phyloP scores from a whole-genome alignment of 1,139 yeast genomes.

The Yamadazyma triangularis region DNA sequence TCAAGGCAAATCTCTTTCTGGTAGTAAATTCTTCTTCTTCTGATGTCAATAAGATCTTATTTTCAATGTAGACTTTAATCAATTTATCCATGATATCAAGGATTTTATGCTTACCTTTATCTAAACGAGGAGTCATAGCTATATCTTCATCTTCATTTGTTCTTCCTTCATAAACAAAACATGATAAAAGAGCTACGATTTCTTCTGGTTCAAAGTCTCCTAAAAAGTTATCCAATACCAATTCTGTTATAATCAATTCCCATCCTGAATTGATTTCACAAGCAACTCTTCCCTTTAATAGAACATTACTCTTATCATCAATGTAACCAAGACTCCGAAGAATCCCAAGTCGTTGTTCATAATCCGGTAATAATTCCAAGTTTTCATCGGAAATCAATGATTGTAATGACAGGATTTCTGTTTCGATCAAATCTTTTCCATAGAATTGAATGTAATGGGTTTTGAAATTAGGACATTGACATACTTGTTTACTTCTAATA shows the following conservation, averaged over 20 bases:
- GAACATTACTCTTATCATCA: constrained; percentile 70
- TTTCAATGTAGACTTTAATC: constrained; percentile 56
- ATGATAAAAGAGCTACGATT: constrained; percentile 86
- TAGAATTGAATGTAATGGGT: constrained; percentile 45
- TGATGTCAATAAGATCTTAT: constrained; percentile 71
- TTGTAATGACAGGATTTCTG: constrained; percentile 53
- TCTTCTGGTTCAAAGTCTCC: constrained; percentile 96
- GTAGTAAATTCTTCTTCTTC: constrained; percentile 86
- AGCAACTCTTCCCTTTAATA: constrained; percentile 81
- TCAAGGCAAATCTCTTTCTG: constrained; percentile 80
- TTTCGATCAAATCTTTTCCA: constrained; percentile 41
- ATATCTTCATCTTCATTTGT: constrained; percentile 57
- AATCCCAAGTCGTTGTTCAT: constrained; percentile 81
- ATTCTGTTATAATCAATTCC: constrained; percentile 85
- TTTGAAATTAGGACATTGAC: constrained; percentile 41
- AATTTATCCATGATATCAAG: constrained; percentile 65
- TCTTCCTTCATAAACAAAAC: constrained; percentile 89
- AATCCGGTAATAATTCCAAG: constrained; percentile 85
- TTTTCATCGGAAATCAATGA: constrained; percentile 78
- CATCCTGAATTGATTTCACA: constrained; percentile 88
- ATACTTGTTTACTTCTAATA: constrained; percentile 24
- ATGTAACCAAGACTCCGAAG: constrained; percentile 72
- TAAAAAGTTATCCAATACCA: constrained; percentile 83
- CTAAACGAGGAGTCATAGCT: constrained; percentile 77
- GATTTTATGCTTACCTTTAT: constrained; percentile 69